phyloP scores from a whole-genome alignment of 1,284 basidiomycete genomes.

The Thecaphora frezii region DNA sequence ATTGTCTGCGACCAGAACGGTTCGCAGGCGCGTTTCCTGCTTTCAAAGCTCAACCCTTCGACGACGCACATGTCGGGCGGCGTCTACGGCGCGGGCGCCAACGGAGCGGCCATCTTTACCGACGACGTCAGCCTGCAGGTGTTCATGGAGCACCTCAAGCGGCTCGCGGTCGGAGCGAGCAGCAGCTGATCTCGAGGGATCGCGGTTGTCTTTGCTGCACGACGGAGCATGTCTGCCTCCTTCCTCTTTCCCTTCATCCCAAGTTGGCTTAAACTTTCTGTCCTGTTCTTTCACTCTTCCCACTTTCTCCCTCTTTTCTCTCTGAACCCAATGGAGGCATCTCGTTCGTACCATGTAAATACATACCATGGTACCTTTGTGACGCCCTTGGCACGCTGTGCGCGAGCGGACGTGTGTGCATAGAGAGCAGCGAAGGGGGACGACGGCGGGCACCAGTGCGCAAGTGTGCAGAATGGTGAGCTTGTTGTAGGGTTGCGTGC shows the following conservation, averaged over 20 bases:
- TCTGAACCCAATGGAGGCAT: no score
- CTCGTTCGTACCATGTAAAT: no score
- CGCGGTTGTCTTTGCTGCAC: no score
- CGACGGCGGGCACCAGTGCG: no score
- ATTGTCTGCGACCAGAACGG: conserved; percentile 98
- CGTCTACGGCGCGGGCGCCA: conserved; percentile 61
- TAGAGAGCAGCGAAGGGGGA: no score
- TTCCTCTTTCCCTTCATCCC: neutral
- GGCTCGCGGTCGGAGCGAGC: conserved; percentile 54
- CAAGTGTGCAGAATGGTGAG: no score
- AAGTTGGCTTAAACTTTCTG: neutral
- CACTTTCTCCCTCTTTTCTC: neutral
- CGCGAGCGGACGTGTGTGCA: no score
- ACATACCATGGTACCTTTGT: no score
- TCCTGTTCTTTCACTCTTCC: neutral
- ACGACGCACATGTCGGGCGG: conserved; percentile 89
- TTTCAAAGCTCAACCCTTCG: conserved; percentile 94
- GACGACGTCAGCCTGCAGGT: conserved; percentile 75
- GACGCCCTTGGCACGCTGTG: no score
- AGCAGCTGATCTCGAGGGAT: no score
- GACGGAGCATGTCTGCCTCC: no score
- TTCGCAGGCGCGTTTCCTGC: conserved; percentile 92
- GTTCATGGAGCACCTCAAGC: conserved; percentile 61
- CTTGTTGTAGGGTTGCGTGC: no score
- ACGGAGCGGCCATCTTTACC: conserved; percentile 92